Evolutionary conservation across 345 rosid species (phyloP).

Genomic region (Cochlearia excelsa): DNA sequence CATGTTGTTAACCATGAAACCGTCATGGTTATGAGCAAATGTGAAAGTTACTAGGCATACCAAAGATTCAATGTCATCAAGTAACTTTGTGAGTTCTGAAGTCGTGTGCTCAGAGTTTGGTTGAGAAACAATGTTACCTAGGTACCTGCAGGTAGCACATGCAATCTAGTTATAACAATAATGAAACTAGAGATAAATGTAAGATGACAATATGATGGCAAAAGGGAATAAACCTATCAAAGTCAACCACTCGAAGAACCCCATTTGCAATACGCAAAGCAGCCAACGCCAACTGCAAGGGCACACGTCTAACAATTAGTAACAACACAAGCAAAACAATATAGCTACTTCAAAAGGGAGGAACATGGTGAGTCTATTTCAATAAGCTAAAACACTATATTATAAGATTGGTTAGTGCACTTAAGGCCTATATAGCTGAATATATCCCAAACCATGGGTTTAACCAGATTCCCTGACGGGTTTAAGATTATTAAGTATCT

Average conservation of each 20-base stretch:
- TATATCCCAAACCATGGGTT: constrained; percentile 1
- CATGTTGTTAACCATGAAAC: constrained; percentile 5
- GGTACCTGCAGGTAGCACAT: constrained; percentile 47
- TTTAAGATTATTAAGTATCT: constrained; percentile 1
- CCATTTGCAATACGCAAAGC: constrained; percentile 68
- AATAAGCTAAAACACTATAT: not conserved
- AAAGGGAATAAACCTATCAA: constrained; percentile 55
- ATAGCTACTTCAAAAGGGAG: not conserved
- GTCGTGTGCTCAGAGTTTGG: constrained; percentile 52
- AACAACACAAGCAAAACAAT: not conserved
- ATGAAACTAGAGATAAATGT: constrained; percentile 3
- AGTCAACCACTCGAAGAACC: constrained; percentile 55
- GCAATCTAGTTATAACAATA: not conserved
- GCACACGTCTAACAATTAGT: constrained; percentile 7
- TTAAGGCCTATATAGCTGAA: not conserved
- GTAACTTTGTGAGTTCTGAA: constrained; percentile 53
- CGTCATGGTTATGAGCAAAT: constrained; percentile 1
- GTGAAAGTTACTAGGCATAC: constrained; percentile 36
- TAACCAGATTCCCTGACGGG: constrained; percentile 6
- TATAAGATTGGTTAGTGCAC: not conserved
- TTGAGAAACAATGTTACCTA: constrained; percentile 49
- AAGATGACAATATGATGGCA: constrained; percentile 11
- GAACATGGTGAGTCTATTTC: constrained; percentile 3
- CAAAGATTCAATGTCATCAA: constrained; percentile 56
- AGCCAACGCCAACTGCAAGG: constrained; percentile 79